These are phyloP conservation scores for Suillus occidentalis DNA, from an alignment of 768 basidiomycete species.

Conservation along the genomic window DNA sequence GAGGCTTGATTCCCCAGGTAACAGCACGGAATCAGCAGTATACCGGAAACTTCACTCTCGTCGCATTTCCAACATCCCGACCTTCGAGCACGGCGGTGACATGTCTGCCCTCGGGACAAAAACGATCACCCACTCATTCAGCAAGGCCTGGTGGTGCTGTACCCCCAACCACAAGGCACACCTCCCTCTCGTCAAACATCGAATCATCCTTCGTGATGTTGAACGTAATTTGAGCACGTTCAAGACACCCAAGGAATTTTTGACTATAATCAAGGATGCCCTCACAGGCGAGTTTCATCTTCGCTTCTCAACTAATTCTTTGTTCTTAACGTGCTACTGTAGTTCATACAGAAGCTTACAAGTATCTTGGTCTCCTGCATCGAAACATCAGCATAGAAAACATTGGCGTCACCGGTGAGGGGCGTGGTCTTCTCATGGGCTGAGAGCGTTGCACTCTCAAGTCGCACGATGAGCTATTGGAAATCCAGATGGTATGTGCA, in stretches of 20 bases:
- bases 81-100: slow-evolving; percentile 31
- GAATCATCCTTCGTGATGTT: slow-evolving; percentile 4
- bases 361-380: slow-evolving; percentile 17
- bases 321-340: neutral
- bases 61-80: slow-evolving; percentile 25
- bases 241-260: neutral
- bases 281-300: neutral
- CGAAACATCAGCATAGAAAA: slow-evolving; percentile 27
- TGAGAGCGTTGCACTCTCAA: slow-evolving; percentile 19
- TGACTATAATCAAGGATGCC: neutral
- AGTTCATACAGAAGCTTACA: slow-evolving; percentile 22
- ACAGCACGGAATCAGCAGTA: slow-evolving; percentile 22
- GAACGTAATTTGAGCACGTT: neutral
- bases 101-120: slow-evolving; percentile 13
- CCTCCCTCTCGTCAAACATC: neutral
- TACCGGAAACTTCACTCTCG: slow-evolving; percentile 18
- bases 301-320: neutral
- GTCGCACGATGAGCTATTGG: neutral
- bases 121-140: slow-evolving; percentile 11
- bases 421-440: slow-evolving; percentile 21
- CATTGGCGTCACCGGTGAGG: slow-evolving; percentile 18
- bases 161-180: no score
- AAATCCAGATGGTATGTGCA: neutral
- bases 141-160: neutral
- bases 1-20: slow-evolving; percentile 14